These are phyloP conservation scores for Penstemon davidsonii DNA, from an alignment of 257 asterid species.

Conservation along the genomic window DNA sequence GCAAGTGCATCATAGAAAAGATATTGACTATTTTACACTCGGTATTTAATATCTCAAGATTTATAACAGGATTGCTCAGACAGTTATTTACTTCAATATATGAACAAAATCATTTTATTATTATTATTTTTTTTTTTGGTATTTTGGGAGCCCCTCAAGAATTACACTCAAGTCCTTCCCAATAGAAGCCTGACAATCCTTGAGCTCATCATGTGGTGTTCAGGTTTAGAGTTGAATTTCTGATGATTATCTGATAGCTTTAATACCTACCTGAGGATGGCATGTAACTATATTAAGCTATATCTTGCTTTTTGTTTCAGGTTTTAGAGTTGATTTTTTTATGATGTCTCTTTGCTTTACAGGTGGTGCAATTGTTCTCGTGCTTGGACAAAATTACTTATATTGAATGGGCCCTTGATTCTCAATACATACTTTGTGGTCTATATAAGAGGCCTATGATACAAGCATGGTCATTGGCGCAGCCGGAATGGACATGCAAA, in stretches of 20 bases:
- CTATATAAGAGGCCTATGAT: constrained; percentile 88
- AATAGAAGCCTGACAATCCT: neutral
- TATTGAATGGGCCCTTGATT: constrained; percentile 97
- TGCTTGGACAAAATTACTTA: constrained; percentile 91
- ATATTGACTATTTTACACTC: neutral
- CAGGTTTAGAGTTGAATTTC: neutral
- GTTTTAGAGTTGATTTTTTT: constrained; percentile 22
- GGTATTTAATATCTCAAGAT: too few relatives aligned
- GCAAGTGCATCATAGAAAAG: neutral
- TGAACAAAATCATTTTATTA: too few relatives aligned
- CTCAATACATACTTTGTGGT: constrained; percentile 93
- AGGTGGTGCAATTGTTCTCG: constrained; percentile 92
- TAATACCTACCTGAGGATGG: too few relatives aligned
- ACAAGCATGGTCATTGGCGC: constrained; percentile 96
- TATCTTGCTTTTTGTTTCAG: constrained; percentile 1
- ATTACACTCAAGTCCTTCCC: too few relatives aligned
- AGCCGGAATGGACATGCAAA: constrained; percentile 99
- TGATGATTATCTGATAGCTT: neutral
- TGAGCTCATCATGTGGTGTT: neutral
- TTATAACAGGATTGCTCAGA: too few relatives aligned
- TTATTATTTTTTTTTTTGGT: too few relatives aligned
- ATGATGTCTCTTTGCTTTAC: constrained; percentile 24
- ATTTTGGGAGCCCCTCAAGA: too few relatives aligned
- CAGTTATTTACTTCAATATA: too few relatives aligned
- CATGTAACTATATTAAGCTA: neutral